Evolutionary conservation across 2,329 filamentous ascomycete genomes (phyloP), one percentile per base, ranked within the genome.

Genomic region (Colletotrichum gloeosporioides): DNA sequence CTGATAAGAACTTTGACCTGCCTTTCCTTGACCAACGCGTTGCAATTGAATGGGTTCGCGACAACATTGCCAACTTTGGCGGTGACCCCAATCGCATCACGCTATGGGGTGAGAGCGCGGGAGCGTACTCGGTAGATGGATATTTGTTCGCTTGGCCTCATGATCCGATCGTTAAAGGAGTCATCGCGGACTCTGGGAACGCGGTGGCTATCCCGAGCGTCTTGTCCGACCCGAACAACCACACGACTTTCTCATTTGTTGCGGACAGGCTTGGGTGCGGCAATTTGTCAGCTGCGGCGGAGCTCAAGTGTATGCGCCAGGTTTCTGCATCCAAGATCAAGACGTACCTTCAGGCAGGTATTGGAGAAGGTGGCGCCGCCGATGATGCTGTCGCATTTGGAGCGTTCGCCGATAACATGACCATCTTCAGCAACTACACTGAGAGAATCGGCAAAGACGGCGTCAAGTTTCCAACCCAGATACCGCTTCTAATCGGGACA

Each of bases 21-120:
- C 29, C 59, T 22, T 32, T 62, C 12, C 0, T 89, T 89, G 89
- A 92, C 79, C 89, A 91, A 78, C 86, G 89, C 3, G 76, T 83
- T 3, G 88, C 88, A 0, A 81, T 90, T 1, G 86, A 90, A 79
- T 90, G 89, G 89, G 78, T 89, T 0, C 84, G 82, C 7, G 82
- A 85, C 62, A 90, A 90, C 78, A 86, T 89, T 59, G 82, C 79
- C 10, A 79, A 77, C 1, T 90, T 90, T 77, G 88, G 88, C 63
- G 89, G 89, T 31, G 85, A 88, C 71, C 78, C 83, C 2, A 62
- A 75, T 13, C 80, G 81, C 10, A 88, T 89, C 73, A 82, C 83
- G 1, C 81, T 88, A 22, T 83, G 83, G 34, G 88, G 88, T 7
- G 81, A 85, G 10, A 87, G 85, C 67, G 87, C 87, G 3, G 87